phyloP scores from a whole-genome alignment of 768 basidiomycete species.

The Tulasnella sp. region DNA sequence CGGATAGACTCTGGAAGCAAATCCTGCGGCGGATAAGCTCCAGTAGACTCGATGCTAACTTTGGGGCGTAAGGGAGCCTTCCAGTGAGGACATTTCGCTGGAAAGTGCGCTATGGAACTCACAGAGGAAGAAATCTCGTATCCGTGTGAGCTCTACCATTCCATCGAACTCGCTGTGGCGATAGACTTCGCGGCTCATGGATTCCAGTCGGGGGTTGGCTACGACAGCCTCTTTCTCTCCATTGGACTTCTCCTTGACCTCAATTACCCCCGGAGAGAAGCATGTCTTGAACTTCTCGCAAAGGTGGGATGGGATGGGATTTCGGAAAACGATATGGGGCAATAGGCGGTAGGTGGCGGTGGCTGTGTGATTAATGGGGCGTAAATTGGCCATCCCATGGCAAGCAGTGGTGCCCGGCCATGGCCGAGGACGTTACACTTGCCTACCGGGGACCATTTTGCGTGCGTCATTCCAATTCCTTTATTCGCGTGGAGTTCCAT shows the following conservation, averaged over 20 bases:
- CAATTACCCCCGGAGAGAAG: slow-evolving; percentile 81
- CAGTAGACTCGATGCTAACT: slow-evolving; percentile 91
- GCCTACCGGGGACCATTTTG: slow-evolving; percentile 96
- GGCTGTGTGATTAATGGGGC: slow-evolving; percentile 47
- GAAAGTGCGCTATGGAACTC: slow-evolving; percentile 38
- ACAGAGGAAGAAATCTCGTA: slow-evolving; percentile 94
- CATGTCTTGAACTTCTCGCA: slow-evolving; percentile 80
- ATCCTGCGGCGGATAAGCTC: slow-evolving; percentile 79
- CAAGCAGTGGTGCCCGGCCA: slow-evolving; percentile 33
- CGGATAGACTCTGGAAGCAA: slow-evolving; percentile 74
- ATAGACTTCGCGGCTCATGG: slow-evolving; percentile 86
- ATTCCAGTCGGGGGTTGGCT: slow-evolving; percentile 63
- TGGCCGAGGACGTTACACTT: slow-evolving; percentile 29
- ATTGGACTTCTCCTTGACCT: slow-evolving; percentile 45
- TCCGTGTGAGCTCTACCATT: slow-evolving; percentile 74
- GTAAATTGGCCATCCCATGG: background rate
- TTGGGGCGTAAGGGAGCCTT: slow-evolving; percentile 4
- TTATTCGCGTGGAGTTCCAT: slow-evolving; percentile 89
- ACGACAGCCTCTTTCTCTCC: slow-evolving; percentile 61
- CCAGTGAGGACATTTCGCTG: background rate
- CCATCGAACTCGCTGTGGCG: slow-evolving; percentile 88
- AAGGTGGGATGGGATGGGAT: slow-evolving; percentile 72
- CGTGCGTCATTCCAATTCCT: slow-evolving; percentile 89
- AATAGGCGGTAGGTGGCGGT: slow-evolving; percentile 94
- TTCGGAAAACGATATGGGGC: slow-evolving; percentile 67